A percentile compares a stretch with the other conserved stretches of the same genome.
Conservation (phyloP, 2,329 filamentous ascomycete genomes). For the Botrytis fragariae region DNA sequence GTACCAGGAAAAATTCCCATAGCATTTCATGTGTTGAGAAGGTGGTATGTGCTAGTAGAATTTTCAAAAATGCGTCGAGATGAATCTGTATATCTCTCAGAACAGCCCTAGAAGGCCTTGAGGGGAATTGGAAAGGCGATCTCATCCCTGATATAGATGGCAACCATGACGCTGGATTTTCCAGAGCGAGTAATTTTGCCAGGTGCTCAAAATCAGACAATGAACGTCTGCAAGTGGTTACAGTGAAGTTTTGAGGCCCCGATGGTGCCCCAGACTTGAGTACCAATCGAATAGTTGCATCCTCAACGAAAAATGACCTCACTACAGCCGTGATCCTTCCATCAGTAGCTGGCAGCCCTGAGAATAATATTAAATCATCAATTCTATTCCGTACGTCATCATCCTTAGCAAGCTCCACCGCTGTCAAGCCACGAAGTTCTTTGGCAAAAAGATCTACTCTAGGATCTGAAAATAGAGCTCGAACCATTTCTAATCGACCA, state of each 20-base stretch:
- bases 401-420: slow-evolving; percentile 94
- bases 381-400: slow-evolving; percentile 96
- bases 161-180: slow-evolving; percentile 95
- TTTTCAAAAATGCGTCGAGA: slow-evolving; percentile 84
- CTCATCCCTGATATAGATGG: slow-evolving; percentile 74
- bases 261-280: slow-evolving; percentile 90
- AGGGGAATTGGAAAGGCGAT: slow-evolving; percentile 89
- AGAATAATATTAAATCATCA: slow-evolving; percentile 86
- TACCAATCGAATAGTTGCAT: slow-evolving; percentile 87
- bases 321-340: slow-evolving; percentile 89
- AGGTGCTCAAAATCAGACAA: slow-evolving; percentile 89
- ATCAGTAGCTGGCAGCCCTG: slow-evolving; percentile 67
- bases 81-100: slow-evolving; percentile 83
- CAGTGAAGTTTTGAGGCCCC: slow-evolving; percentile 78
- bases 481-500: slow-evolving; percentile 88
- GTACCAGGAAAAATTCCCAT: slow-evolving; percentile 98
- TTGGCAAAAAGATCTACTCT: slow-evolving; percentile 81
- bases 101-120: slow-evolving; percentile 82
- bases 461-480: slow-evolving; percentile 81
- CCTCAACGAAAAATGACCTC: slow-evolving; percentile 94
- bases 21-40: slow-evolving; percentile 96
- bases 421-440: slow-evolving; percentile 84
- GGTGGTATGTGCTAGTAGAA: slow-evolving; percentile 82
- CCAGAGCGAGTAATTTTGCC: slow-evolving; percentile 75
- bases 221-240: slow-evolving; percentile 89